Conservation (phyloP, 441 rosid species). For the Raphanus hybrid region DNA sequence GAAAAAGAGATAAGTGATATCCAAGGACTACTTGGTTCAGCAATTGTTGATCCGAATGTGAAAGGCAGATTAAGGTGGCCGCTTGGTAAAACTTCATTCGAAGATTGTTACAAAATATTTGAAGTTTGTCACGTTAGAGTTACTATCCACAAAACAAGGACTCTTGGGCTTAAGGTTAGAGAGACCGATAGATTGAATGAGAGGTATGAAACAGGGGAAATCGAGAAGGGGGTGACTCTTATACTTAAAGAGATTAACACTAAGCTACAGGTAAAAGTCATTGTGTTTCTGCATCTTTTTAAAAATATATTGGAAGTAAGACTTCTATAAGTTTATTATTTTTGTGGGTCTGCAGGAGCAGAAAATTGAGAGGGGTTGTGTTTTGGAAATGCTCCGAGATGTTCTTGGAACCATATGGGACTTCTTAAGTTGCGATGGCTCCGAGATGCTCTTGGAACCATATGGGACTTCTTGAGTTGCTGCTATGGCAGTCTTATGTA, state of each 20-base stretch:
- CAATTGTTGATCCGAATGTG: conserved; percentile 55
- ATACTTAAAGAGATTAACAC: conserved; percentile 49
- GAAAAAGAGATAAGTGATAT: conserved; percentile 56
- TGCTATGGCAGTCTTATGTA: not conserved
- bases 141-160: conserved; percentile 41
- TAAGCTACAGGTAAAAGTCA: conserved; percentile 7
- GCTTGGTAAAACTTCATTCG: conserved; percentile 39
- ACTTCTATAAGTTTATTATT: not conserved
- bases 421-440: conserved; percentile 34
- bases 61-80: conserved; percentile 64
- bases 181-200: conserved; percentile 52
- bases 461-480: conserved; percentile 13
- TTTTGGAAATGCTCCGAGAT: conserved; percentile 30
- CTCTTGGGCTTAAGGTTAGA: conserved; percentile 52
- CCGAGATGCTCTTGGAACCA: conserved; percentile 10
- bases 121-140: conserved; percentile 51
- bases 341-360: conserved; percentile 30
- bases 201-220: conserved; percentile 43
- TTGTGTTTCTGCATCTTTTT: not conserved
- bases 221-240: conserved; percentile 44
- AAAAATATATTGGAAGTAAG: not conserved
- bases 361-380: conserved; percentile 17
- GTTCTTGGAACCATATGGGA: conserved; percentile 33
- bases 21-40: conserved; percentile 49
- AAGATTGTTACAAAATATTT: conserved; percentile 47